Percentiles rank a stretch among this genome's conserved stretches.
These are phyloP conservation scores for Umbelopsis sp. DNA, from an alignment of 192 early-diverging fungal species.

Conservation along the genomic window DNA sequence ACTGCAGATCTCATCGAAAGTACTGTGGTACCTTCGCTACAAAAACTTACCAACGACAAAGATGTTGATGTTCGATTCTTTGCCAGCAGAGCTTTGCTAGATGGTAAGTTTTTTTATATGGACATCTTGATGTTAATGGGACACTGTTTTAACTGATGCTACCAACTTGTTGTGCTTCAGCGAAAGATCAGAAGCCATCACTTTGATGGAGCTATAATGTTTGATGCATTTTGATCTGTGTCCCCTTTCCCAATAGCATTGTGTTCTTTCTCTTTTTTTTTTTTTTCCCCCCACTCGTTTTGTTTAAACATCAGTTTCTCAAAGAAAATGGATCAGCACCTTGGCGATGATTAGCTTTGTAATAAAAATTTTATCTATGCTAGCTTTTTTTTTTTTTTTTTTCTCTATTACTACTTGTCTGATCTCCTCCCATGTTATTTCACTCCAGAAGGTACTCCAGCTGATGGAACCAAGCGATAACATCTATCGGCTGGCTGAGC, in stretches of 20 bases:
- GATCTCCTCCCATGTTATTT: too few species aligned
- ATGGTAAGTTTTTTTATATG: slow-evolving; percentile 30
- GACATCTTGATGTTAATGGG: not conserved
- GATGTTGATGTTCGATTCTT: slow-evolving; percentile 96
- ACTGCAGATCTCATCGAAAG: slow-evolving; percentile 64
- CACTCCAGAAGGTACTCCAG: too few species aligned
- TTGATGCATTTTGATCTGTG: not conserved
- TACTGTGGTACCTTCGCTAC: slow-evolving; percentile 78
- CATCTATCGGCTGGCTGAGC: not conserved
- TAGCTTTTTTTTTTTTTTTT: not conserved
- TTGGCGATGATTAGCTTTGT: not conserved
- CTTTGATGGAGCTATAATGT: not conserved
- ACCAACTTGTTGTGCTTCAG: not conserved
- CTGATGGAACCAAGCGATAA: not conserved
- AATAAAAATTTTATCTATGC: slow-evolving; percentile 1
- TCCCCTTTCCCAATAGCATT: not conserved
- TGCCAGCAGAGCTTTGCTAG: slow-evolving; percentile 75
- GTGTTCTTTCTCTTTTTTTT: not conserved
- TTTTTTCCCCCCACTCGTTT: slow-evolving; percentile 9
- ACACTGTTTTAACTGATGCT: not conserved
- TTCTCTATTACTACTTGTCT: too few species aligned
- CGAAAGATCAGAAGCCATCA: slow-evolving; percentile 15
- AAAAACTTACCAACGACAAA: slow-evolving; percentile 82
- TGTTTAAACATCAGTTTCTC: slow-evolving; percentile 8
- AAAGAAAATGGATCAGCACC: not conserved